Conservation (phyloP, 345 rosid species). For the Dovyalis caffra region DNA sequence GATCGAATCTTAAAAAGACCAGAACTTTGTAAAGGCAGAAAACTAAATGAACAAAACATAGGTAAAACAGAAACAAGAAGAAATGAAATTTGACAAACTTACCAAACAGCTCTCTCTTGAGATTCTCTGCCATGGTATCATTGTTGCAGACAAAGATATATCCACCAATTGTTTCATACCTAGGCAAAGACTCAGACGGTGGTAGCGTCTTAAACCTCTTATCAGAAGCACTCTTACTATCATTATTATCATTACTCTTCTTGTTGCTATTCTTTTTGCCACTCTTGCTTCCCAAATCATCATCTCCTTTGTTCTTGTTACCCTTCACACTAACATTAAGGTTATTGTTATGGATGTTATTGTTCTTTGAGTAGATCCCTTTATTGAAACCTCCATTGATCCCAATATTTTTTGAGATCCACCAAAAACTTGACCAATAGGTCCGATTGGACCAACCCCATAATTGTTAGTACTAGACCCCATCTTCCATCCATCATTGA, state of each 20-base stretch:
- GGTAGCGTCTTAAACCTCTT: conserved; percentile 98
- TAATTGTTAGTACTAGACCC: conserved; percentile 24
- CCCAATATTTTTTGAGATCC: conserved; percentile 38
- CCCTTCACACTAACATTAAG: conserved; percentile 48
- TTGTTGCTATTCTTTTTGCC: conserved; percentile 41
- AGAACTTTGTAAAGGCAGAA: background rate
- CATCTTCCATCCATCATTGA: conserved; percentile 52
- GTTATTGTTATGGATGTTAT: conserved; percentile 20
- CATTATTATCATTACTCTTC: conserved; percentile 21
- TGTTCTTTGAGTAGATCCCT: conserved; percentile 59
- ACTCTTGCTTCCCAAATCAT: conserved; percentile 44
- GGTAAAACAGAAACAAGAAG: background rate
- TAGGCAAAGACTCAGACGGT: conserved; percentile 80
- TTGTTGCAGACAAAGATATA: conserved; percentile 99
- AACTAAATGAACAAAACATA: background rate
- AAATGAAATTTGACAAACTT: conserved; percentile 2
- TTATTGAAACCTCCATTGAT: conserved; percentile 81
- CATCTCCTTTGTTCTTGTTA: conserved; percentile 51
- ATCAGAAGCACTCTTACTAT: conserved; percentile 40
- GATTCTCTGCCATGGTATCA: conserved; percentile 96
- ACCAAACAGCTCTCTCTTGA: conserved; percentile 90
- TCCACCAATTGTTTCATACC: conserved; percentile 90
- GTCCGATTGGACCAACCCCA: conserved; percentile 36
- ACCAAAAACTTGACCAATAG: conserved; percentile 16
- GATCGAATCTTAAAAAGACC: background rate